Evolutionary conservation across 2,329 filamentous ascomycete species (phyloP), one percentile per base, ranked within the genome.

Genomic region (Westerdykella ornata): DNA sequence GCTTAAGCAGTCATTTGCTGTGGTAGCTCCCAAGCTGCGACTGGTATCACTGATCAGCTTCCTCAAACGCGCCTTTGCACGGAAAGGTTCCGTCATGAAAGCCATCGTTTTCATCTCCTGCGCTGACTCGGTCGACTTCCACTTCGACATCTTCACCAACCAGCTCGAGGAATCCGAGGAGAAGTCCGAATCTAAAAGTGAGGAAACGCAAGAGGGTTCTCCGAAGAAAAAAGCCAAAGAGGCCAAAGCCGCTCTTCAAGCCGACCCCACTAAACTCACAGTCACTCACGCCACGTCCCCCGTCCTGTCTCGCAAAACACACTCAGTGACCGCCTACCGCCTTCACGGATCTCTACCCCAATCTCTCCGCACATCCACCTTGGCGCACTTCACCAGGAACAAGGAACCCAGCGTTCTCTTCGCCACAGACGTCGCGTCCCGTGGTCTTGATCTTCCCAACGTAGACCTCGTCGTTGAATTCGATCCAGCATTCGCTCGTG

Each of bases 101-200:
- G 86, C 85, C 16, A 96, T 98, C 46, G 76, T 98, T 28, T 98
- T 98, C 69, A 85, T 98, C 37, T 95, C 90, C 9, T 98, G 92
- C 58, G 89, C 92, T 15, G 92, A 98, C 63, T 92, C 88, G 1
- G 92, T 97, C 44, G 88, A 98, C 62, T 98, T 96, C 56, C 90
- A 97, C 64, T 97, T 88, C 62, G 85, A 94, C 46, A 71, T 95
- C 3, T 78, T 98, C 43, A 82, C 74, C 5, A 69, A 56, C 45
- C 46, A 63, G 12, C 52, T 62, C 4, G 59, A 59, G 22, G 67
- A 3, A 45, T 59, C 35, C 56, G 65, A 46, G 44, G 15, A 48
- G 11, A 52, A 52, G 11, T 7, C 22, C 22, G 30, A 33, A 17
- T 52, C 61, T 26, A 48, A 62, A 16, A 52, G 48, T 43, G 48